Conservation (phyloP, 768 basidiomycete species). For the Leucosporidium yakuticum region DNA sequence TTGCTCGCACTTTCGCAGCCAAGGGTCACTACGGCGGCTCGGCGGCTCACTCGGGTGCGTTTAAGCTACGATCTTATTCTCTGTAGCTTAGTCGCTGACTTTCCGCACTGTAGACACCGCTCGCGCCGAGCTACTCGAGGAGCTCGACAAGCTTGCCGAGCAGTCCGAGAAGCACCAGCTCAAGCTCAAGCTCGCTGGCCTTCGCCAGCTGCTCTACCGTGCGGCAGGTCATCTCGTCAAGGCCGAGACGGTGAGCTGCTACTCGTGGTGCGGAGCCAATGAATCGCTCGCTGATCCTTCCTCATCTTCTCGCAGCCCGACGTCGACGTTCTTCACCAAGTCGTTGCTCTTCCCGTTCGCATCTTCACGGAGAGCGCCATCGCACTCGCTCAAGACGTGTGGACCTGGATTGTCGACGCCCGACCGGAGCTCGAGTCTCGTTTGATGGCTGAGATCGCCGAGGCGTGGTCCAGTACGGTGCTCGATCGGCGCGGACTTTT, state of each 20-base stretch:
- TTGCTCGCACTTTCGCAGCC: constrained; percentile 78
- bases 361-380: constrained; percentile 81
- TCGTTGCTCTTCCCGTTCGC: constrained; percentile 81
- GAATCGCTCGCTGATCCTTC: constrained; percentile 1
- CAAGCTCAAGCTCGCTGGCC: constrained; percentile 69
- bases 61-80: neutral
- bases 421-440: constrained; percentile 73
- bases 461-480: constrained; percentile 81
- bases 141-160: constrained; percentile 60
- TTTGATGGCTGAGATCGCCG: constrained; percentile 74
- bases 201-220: constrained; percentile 77
- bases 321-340: constrained; percentile 72
- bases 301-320: constrained; percentile 56
- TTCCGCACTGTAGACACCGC: neutral
- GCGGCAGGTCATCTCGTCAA: constrained; percentile 77
- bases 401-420: constrained; percentile 93
- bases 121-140: constrained; percentile 45
- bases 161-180: constrained; percentile 62
- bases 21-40: constrained; percentile 66
- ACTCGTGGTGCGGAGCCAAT: neutral
- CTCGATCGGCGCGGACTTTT: constrained; percentile 74
- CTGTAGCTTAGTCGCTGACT: neutral
- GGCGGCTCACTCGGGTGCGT: constrained; percentile 1
- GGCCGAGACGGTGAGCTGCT: constrained; percentile 52
- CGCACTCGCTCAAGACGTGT: constrained; percentile 80